phyloP scores from a whole-genome alignment of 1,284 basidiomycete species.

The Pseudozyma sp. region DNA sequence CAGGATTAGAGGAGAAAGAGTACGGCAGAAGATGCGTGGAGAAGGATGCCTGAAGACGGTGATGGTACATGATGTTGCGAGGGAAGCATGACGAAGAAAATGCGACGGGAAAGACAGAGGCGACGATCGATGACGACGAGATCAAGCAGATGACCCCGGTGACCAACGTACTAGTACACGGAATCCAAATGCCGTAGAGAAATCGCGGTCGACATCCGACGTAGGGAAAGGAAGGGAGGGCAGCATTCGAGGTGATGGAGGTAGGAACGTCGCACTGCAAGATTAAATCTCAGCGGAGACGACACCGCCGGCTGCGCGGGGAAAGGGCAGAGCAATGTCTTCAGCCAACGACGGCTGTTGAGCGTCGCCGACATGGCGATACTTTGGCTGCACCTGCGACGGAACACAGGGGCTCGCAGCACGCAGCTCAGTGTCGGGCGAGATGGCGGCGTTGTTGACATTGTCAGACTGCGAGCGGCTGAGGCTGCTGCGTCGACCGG shows the following conservation, averaged over 20 bases:
- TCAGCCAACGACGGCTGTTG: slow-evolving; percentile 1
- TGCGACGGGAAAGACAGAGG: neutral
- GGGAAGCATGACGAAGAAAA: slow-evolving; percentile 11
- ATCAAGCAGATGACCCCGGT: slow-evolving; percentile 3
- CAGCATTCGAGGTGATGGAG: neutral
- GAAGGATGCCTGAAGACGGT: slow-evolving; percentile 24
- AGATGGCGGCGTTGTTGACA: slow-evolving; percentile 35
- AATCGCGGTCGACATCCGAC: slow-evolving; percentile 14
- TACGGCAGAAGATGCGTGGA: slow-evolving; percentile 9
- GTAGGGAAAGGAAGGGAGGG: neutral
- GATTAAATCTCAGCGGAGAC: slow-evolving; percentile 30
- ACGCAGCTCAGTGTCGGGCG: slow-evolving; percentile 43
- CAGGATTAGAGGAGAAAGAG: slow-evolving; percentile 16
- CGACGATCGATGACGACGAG: slow-evolving; percentile 6
- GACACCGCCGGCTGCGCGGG: slow-evolving; percentile 8
- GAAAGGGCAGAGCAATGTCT: slow-evolving; percentile 33
- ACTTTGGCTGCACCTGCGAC: slow-evolving; percentile 43
- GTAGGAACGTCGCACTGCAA: neutral
- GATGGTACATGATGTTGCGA: slow-evolving; percentile 45
- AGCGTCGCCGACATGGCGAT: slow-evolving; percentile 18
- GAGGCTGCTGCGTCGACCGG: slow-evolving; percentile 28
- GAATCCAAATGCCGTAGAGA: slow-evolving; percentile 5
- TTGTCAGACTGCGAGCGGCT: slow-evolving; percentile 50
- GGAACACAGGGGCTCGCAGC: slow-evolving; percentile 37
- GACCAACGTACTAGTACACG: slow-evolving; percentile 29